Evolutionary conservation across 768 basidiomycete genomes (phyloP), one percentile per base, ranked within the genome.

Genomic region (Dentipellis sp.): DNA sequence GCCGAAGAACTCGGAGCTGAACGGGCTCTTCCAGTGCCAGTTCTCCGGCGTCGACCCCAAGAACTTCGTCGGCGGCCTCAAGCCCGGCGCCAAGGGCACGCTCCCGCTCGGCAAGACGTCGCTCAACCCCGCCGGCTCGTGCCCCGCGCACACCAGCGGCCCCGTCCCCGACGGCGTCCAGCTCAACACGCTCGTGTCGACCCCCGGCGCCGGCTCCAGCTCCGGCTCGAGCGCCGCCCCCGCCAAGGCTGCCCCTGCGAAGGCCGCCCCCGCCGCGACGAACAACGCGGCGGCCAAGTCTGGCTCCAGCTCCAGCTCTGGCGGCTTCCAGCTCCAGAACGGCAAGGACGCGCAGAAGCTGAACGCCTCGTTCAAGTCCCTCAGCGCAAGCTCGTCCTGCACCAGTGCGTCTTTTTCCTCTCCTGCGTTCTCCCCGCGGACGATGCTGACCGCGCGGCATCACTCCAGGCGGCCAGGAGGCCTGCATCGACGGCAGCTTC

Each of bases 21-120:
- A 75, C 50, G 80, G 80, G 8, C 69, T 79, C 34, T 82, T 77
- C 70, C 81, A 82, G 62, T 82, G 80, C 64, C 82, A 83, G 65
- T 82, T 76, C 67, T 67, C 72, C 59, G 74, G 79, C 53, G 72
- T 71, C 21, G 64, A 80, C 51, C 70, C 69, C 38, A 69, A 60
- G 10, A 71, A 67, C 1, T 82, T 82, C 60, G 75, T 75, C 50
- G 75, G 75, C 39, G 73, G 73, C 42, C 56, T 70, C 47, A 58
- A 67, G 9, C 71, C 75, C 37, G 81, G 81, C 19, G 66, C 59
- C 7, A 36, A 65, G 2, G 81, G 79, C 35, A 83, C 81, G 16
- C 77, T 81, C 56, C 81, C 82, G 8, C 75, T 81, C 52, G 78
- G 78, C 47, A 71, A 57, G 12, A 60, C 69, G 5, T 65, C 72